These are phyloP conservation scores for Candida palmyrensis DNA, from an alignment of 805 yeast species.

Conservation along the genomic window DNA sequence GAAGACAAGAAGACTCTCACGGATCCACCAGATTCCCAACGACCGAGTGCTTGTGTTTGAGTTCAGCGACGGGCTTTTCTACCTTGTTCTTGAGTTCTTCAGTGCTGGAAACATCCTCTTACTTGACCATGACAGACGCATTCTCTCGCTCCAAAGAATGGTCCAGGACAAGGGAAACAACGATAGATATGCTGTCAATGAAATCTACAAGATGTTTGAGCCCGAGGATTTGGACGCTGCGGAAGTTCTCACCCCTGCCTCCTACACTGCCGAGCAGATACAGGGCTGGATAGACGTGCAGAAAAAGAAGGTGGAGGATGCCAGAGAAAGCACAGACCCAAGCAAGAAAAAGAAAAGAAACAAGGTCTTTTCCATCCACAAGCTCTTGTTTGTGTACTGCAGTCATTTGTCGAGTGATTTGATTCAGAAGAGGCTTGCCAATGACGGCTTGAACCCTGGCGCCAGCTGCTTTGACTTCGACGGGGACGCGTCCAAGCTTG, in stretches of 20 bases:
- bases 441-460: slow-evolving; percentile 44
- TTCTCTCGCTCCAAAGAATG: slow-evolving; percentile 69
- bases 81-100: slow-evolving; percentile 84
- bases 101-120: slow-evolving; percentile 90
- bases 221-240: slow-evolving; percentile 22
- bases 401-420: slow-evolving; percentile 78
- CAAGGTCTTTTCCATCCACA: slow-evolving; percentile 60
- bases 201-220: slow-evolving; percentile 53
- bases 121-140: slow-evolving; percentile 62
- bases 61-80: slow-evolving; percentile 76
- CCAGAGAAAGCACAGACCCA: slow-evolving; percentile 6
- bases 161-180: slow-evolving; percentile 70
- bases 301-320: slow-evolving; percentile 18
- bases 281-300: slow-evolving; percentile 36
- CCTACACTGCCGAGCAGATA: slow-evolving; percentile 26
- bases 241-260: slow-evolving; percentile 6
- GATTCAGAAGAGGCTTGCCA: slow-evolving; percentile 52
- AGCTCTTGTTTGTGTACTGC: slow-evolving; percentile 59
- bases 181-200: slow-evolving; percentile 69
- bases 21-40: slow-evolving; percentile 65
- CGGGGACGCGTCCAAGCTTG: slow-evolving; percentile 21
- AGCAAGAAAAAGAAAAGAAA: slow-evolving; percentile 28
- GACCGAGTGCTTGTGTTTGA: slow-evolving; percentile 82
- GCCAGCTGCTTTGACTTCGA: slow-evolving; percentile 25
- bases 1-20: slow-evolving; percentile 71